These are phyloP conservation scores for Pichia sp. DNA, from an alignment of 1,139 yeast genomes.

Conservation along the genomic window DNA sequence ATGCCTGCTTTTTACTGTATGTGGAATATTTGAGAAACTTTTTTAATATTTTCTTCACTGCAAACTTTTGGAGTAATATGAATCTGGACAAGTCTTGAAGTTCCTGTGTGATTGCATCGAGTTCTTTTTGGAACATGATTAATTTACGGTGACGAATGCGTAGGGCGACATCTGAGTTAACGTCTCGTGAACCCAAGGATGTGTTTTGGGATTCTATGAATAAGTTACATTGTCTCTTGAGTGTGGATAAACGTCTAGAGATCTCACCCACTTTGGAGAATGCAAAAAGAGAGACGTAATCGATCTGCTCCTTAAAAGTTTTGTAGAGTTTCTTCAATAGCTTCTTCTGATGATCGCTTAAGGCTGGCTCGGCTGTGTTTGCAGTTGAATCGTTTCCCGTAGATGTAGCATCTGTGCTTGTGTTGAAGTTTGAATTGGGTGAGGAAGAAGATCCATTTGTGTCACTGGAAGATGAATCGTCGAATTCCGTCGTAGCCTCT, in stretches of 20 bases:
- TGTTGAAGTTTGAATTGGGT: neutral
- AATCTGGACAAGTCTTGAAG: constrained; percentile 69
- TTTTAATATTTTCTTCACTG: constrained; percentile 72
- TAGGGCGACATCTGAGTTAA: neutral
- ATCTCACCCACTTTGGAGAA: constrained; percentile 60
- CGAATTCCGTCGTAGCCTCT: constrained; percentile 34
- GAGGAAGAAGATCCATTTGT: neutral
- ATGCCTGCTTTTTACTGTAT: constrained; percentile 31
- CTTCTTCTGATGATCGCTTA: constrained; percentile 17
- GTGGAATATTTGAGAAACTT: constrained; percentile 64
- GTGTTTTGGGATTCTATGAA: constrained; percentile 20
- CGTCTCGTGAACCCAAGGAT: constrained; percentile 26
- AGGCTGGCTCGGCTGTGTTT: too few relatives aligned
- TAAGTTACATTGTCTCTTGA: constrained; percentile 21
- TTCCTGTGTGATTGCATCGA: constrained; percentile 47
- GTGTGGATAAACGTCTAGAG: constrained; percentile 21
- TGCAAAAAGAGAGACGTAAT: constrained; percentile 44
- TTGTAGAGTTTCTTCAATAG: constrained; percentile 22
- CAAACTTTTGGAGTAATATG: constrained; percentile 73
- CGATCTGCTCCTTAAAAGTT: constrained; percentile 32
- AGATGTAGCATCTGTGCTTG: neutral
- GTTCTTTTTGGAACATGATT: constrained; percentile 27
- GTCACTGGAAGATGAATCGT: constrained; percentile 9
- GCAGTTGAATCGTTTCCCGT: too few relatives aligned
- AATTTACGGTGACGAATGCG: constrained; percentile 17